Conservation (phyloP, 2,329 filamentous ascomycete genomes). For the Cladorrhinum sp. region DNA sequence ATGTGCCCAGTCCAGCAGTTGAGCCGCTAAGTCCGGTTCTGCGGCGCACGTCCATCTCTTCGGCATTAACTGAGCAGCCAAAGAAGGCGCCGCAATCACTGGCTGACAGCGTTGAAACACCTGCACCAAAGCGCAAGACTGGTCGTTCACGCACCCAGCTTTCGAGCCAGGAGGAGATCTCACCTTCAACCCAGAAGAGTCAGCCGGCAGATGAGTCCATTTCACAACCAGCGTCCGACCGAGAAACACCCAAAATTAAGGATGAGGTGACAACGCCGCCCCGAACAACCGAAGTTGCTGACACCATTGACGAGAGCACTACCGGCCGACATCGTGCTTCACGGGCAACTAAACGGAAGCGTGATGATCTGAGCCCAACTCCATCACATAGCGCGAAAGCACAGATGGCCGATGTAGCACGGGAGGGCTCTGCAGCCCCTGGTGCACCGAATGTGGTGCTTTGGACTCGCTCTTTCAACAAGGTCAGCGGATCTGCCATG, state of each 20-base stretch:
- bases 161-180: constrained; percentile 6
- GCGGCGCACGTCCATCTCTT: constrained; percentile 27
- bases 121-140: constrained; percentile 17
- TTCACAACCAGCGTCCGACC: constrained; percentile 31
- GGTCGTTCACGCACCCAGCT: constrained; percentile 10
- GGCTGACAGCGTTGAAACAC: constrained; percentile 11
- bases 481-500: constrained; percentile 68
- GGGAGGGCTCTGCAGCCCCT: constrained; percentile 36
- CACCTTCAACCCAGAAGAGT: constrained; percentile 1
- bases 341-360: constrained; percentile 52
- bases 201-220: constrained; percentile 39
- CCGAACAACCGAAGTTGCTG: constrained; percentile 52
- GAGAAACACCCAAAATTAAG: constrained; percentile 49
- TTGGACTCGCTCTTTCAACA: constrained; percentile 72
- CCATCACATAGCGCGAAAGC: constrained; percentile 29
- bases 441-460: constrained; percentile 65
- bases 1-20: constrained; percentile 50
- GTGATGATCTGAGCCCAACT: constrained; percentile 50
- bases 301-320: constrained; percentile 55
- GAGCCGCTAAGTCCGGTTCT: constrained; percentile 59
- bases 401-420: constrained; percentile 11
- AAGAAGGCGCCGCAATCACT: background rate
- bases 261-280: constrained; percentile 57
- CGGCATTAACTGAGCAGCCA: constrained; percentile 1
- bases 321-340: constrained; percentile 39